A percentile compares a stretch with the other conserved stretches of the same genome.
Conservation (phyloP, 2,329 filamentous ascomycete genomes). For the Sclerotinia minor region DNA sequence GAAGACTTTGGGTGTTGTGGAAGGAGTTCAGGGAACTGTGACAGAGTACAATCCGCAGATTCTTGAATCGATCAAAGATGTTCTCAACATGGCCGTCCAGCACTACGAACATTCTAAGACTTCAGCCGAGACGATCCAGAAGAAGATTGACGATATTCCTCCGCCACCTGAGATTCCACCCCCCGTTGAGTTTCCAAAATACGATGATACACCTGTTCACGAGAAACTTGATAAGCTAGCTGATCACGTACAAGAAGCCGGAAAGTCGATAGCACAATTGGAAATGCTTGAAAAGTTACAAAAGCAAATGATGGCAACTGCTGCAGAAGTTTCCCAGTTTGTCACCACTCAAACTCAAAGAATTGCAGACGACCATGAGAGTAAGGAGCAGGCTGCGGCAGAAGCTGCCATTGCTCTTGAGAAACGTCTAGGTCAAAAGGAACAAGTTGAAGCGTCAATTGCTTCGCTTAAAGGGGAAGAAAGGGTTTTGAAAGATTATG, state of each 20-base stretch:
- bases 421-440: conserved; percentile 66
- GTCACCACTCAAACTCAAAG: conserved; percentile 73
- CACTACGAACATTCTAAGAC: conserved; percentile 87
- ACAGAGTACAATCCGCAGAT: conserved; percentile 86
- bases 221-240: conserved; percentile 60
- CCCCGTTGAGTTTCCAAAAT: conserved; percentile 58
- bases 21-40: conserved; percentile 74
- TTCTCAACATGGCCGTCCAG: conserved; percentile 77
- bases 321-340: conserved; percentile 80
- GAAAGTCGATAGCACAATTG: conserved; percentile 71
- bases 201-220: conserved; percentile 62
- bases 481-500: conserved; percentile 59
- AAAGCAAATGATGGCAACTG: conserved; percentile 79
- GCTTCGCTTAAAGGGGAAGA: conserved; percentile 57
- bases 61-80: conserved; percentile 79
- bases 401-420: conserved; percentile 81
- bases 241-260: conserved; percentile 63
- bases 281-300: conserved; percentile 87
- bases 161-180: conserved; percentile 56
- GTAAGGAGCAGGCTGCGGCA: conserved; percentile 74
- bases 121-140: conserved; percentile 55
- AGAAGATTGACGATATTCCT: conserved; percentile 57
- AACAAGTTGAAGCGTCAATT: conserved; percentile 57
- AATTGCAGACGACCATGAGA: conserved; percentile 74
- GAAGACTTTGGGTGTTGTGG: conserved; percentile 70